A percentile compares a stretch with the other conserved stretches of the same genome.
These are phyloP conservation scores for Porogramme epimiltina DNA, from an alignment of 1,284 basidiomycete genomes.

Conservation along the genomic window DNA sequence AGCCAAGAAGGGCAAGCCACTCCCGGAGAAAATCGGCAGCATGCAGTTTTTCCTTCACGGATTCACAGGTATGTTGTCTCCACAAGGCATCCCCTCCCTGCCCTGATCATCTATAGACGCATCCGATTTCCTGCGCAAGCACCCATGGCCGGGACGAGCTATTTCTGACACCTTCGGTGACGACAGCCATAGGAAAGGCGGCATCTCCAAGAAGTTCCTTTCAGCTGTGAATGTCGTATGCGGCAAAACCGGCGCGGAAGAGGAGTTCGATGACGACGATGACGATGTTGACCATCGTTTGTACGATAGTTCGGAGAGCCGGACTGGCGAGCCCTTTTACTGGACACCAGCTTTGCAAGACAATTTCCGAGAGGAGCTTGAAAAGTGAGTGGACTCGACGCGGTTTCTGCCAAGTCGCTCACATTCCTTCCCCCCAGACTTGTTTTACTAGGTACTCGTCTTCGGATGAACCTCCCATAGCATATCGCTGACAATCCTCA, in stretches of 20 bases:
- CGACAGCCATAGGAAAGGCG: conserved; percentile 69
- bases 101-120: conserved; percentile 57
- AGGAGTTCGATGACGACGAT: conserved; percentile 64
- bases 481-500: conserved; percentile 25
- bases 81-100: background rate
- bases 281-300: conserved; percentile 72
- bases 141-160: conserved; percentile 88
- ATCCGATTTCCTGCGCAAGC: conserved; percentile 81
- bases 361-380: conserved; percentile 84
- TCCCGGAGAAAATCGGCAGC: conserved; percentile 88
- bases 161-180: conserved; percentile 85
- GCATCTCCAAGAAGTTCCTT: conserved; percentile 63
- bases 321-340: conserved; percentile 65
- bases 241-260: conserved; percentile 75
- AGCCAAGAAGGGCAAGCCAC: conserved; percentile 75
- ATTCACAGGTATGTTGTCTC: conserved; percentile 58
- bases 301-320: conserved; percentile 63
- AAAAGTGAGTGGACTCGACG: conserved; percentile 59
- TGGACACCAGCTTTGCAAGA: conserved; percentile 80
- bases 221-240: conserved; percentile 74
- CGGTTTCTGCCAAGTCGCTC: background rate
- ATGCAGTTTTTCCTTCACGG: conserved; percentile 90
- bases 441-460: conserved; percentile 69
- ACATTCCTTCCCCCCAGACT: conserved; percentile 46
- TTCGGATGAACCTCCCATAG: conserved; percentile 2